phyloP scores from a whole-genome alignment of 2,329 filamentous ascomycete genomes.

The Incumbomyces delicatus region DNA sequence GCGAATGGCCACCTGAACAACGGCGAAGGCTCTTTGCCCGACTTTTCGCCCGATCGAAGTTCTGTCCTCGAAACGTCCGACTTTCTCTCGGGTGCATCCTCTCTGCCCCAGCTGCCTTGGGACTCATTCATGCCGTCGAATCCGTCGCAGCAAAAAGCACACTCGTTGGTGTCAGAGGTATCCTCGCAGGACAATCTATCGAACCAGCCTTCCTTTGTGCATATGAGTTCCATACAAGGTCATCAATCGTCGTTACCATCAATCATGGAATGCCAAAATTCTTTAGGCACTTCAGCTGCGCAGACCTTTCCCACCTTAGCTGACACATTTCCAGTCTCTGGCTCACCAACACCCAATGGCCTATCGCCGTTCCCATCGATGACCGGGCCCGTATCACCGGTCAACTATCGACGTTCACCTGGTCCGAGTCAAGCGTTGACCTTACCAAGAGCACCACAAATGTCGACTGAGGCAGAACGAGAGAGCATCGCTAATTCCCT shows the following conservation, averaged over 20 bases:
- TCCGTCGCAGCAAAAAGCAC: conserved; percentile 61
- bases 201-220: conserved; percentile 50
- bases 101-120: conserved; percentile 81
- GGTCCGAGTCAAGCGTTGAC: conserved; percentile 56
- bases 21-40: conserved; percentile 42
- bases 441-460: conserved; percentile 64
- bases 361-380: conserved; percentile 63
- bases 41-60: conserved; percentile 62
- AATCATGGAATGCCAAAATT: conserved; percentile 55
- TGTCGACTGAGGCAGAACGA: conserved; percentile 75
- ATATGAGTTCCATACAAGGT: conserved; percentile 47
- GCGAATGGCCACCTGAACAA: conserved; percentile 41
- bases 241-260: conserved; percentile 56
- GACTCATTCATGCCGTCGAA: conserved; percentile 71
- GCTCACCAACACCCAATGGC: conserved; percentile 60
- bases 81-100: conserved; percentile 69
- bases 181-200: conserved; percentile 56
- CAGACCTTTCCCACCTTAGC: conserved; percentile 63
- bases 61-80: conserved; percentile 67
- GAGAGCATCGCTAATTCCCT: conserved; percentile 78
- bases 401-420: conserved; percentile 61
- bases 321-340: conserved; percentile 59
- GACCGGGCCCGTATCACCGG: conserved; percentile 57
- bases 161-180: conserved; percentile 59
- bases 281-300: conserved; percentile 50